A percentile compares a stretch with the other conserved stretches of the same genome.
Conservation (phyloP, 2,329 filamentous ascomycete species). For the Aspergillus costaricaensis region DNA sequence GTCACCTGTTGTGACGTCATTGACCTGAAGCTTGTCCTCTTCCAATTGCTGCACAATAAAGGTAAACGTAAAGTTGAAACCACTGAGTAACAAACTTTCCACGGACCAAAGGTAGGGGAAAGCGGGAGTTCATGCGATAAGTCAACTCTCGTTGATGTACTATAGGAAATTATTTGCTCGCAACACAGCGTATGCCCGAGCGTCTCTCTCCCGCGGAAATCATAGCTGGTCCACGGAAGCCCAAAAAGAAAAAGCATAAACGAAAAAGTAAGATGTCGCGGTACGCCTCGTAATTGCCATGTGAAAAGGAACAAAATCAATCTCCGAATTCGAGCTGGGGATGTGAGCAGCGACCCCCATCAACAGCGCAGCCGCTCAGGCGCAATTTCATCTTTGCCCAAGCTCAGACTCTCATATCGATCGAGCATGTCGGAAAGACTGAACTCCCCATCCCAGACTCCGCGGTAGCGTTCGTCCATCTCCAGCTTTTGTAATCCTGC, state of each 20-base stretch:
- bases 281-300: background rate
- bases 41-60: too few species aligned
- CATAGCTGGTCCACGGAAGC: background rate
- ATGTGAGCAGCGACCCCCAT: background rate
- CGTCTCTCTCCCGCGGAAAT: background rate
- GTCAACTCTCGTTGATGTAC: background rate
- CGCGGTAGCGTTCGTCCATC: constrained; percentile 34
- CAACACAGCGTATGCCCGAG: background rate
- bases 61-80: too few species aligned
- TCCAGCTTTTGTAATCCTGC: constrained; percentile 39
- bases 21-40: background rate
- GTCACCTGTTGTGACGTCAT: background rate
- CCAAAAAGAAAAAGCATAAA: too few species aligned
- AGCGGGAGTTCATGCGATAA: background rate
- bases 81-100: background rate
- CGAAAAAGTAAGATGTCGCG: too few species aligned
- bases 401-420: constrained; percentile 40
- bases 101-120: background rate
- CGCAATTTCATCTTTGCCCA: constrained; percentile 37
- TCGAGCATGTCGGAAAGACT: constrained; percentile 42
- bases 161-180: background rate
- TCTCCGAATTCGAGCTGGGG: background rate
- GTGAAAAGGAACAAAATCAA: background rate
- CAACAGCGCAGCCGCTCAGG: constrained; percentile 21
- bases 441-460: constrained; percentile 18